Base-by-base conservation (phyloP, 2,329 filamentous ascomycete species). In the Zymoseptoria passerinii region DNA sequence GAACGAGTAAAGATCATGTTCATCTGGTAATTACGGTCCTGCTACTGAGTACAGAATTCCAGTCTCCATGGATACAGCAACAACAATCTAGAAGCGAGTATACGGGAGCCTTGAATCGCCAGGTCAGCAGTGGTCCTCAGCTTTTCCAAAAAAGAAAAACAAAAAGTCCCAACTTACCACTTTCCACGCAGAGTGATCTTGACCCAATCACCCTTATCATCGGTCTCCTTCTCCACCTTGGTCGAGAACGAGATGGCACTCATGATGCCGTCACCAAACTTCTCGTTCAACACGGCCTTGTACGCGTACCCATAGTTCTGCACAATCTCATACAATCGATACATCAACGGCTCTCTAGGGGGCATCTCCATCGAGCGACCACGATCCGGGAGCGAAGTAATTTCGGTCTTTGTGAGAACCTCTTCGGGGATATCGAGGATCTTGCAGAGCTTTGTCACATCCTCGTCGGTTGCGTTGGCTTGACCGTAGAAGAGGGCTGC, bases 301-400 rank as follows among this genome's bases (percentile, higher is more conserved):
- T 95, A 96, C 0, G 92, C 89, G 73, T 96, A 95, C 1, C 92
- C 92, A 70, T 96, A 96, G 74, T 96, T 97, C 77, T 96, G 92
- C 62, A 97, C 87, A 71, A 96, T 88, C 80, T 97, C 92, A 73
- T 90, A 96, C 60, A 96, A 74, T 2, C 92, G 81, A 74, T 97
- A 97, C 70, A 96, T 92, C 66, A 95, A 75, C 4, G 90, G 90
- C 72, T 95, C 90, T 59, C 83, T 85, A 0, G 89, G 89, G 0
- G 89, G 90, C 89, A 94, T 92, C 58, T 90, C 87, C 1, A 90
- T 83, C 0, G 86, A 82, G 55, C 85, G 80, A 35, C 92, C 92
- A 2, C 92, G 83, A 72, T 96, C 89, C 0, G 91, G 92, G 69
- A 89, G 92, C 0, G 84, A 87, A 35, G 79, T 78, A 62, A 94